Evolutionary conservation across 495 filamentous ascomycete species (phyloP), one percentile per base, ranked within the genome.

Genomic region (Glutinoglossum americanum): DNA sequence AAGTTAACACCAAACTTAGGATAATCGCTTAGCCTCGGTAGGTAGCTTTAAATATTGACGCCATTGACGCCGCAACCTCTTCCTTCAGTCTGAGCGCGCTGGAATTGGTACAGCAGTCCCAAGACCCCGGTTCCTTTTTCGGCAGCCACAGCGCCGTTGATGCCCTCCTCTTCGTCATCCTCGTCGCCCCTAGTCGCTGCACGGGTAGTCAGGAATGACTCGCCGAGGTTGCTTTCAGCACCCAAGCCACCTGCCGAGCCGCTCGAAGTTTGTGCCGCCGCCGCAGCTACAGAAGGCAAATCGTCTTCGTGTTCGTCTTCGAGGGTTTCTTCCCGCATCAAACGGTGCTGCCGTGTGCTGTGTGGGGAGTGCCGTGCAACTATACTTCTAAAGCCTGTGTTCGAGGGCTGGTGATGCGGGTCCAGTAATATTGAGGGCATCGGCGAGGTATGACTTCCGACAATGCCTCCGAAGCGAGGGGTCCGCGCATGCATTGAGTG

Each of bases 31-130:
- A n/a, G n/a, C n/a, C n/a, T n/a, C n/a, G n/a, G n/a, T n/a, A n/a
- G n/a, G n/a, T n/a, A n/a, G n/a, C 13, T 41, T 64, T 53, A 69
- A 57, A 69, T 67, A 59, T 62, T 60, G 27, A 68, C 54, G 21
- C 53, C 56, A 59, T 62, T 60, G 27, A 68, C 54, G 21, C 53
- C 56, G 23, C 54, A 67, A 0, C 61, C 70, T 56, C 78, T 70
- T 13, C 76, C 77, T 53, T 85, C 83, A 57, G 80, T 79, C 65
- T 89, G 85, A 57, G 78, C 85, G 69, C 83, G 88, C 66, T 89
- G 85, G 67, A 94, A 94, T 66, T 97, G 85, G 64, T 89, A 86
- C 49, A 98, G 76, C 68, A 97, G 70, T 1, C 85, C 84, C 57
- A 98, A 72, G 11, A 98, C 92, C 25, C 84, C 85, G 1, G 76